Evolutionary conservation across 768 basidiomycete species (phyloP), one percentile per base, ranked within the genome.

Genomic region (Melanogaster broomeanus): DNA sequence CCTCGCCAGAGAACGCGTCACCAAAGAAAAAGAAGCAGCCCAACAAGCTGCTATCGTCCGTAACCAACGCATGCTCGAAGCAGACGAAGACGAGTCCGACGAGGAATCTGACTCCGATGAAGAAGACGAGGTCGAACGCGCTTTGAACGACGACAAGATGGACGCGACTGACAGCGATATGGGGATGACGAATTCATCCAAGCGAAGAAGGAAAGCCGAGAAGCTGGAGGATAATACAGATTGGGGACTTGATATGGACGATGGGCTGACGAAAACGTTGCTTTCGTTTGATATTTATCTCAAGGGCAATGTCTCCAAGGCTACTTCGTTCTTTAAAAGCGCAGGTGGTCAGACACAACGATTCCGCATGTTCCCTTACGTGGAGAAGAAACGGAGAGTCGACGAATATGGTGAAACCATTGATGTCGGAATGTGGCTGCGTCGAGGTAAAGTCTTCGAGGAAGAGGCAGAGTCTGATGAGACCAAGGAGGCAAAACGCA

Each of bases 311-410:
- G 90, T 94, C 41, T 86, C 89, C 24, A 88, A 90, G 57, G 77
- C 88, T 22, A 89, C 84, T 1, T 86, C 87, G 2, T 94, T 93
- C 73, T 96, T 94, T 78, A 93, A 93, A 68, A 87, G 75, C 51
- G 74, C 83, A 9, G 83, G 83, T 13, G 76, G 78, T 10, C 85
- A 88, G 58, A 74, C 80, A 15, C 90, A 89, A 56, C 77, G 97
- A 46, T 98, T 90, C 68, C 80, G 96, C 57, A 98, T 98, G 94
- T 98, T 98, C 72, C 97, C 97, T 0, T 94, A 93, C 58, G 84
- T 96, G 25, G 96, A 98, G 72, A 88, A 91, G 71, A 91, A 88
- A 64, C 76, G 93, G 58, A 80, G 90, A 58, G 90, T 98, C 19
- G 97, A 99, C 64, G 91, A 90, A 59, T 99, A 92, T 65, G 97